Evolutionary conservation across 2,329 filamentous ascomycete genomes (phyloP).

Genomic region (Colletotrichum kahawae): DNA sequence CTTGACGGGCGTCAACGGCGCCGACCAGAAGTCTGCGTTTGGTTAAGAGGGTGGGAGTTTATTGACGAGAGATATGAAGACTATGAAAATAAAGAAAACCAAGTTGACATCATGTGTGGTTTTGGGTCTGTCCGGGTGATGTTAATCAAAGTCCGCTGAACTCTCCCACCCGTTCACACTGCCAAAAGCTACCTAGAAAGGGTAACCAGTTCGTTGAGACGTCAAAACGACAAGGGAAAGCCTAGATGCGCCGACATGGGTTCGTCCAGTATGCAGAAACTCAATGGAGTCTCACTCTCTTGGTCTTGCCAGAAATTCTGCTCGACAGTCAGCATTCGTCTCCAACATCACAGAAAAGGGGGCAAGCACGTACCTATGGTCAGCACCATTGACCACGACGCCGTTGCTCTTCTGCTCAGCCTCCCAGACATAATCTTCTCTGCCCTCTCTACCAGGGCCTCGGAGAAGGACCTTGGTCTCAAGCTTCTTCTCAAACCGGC

Average conservation of each 20-base stretch:
- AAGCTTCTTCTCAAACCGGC: constrained; percentile 26
- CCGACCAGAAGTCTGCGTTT: constrained; percentile 47
- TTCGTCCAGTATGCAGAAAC: neutral
- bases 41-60: neutral
- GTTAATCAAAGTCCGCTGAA: neutral
- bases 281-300: neutral
- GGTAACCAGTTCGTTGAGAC: neutral
- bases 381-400: neutral
- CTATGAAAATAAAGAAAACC: neutral
- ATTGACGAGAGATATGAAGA: neutral
- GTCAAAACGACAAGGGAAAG: neutral
- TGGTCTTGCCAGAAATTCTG: neutral
- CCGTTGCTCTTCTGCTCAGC: neutral
- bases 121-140: neutral
- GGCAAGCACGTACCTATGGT: neutral
- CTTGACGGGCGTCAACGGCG: constrained; percentile 43
- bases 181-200: neutral
- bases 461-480: constrained; percentile 26
- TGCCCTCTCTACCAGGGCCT: neutral
- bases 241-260: neutral
- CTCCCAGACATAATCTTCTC: neutral
- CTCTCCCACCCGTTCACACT: neutral
- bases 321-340: neutral
- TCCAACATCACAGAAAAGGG: neutral
- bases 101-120: neutral